Evolutionary conservation across 352 stramenopile species (phyloP).

Genomic region (Elongisporangium prolatum): DNA sequence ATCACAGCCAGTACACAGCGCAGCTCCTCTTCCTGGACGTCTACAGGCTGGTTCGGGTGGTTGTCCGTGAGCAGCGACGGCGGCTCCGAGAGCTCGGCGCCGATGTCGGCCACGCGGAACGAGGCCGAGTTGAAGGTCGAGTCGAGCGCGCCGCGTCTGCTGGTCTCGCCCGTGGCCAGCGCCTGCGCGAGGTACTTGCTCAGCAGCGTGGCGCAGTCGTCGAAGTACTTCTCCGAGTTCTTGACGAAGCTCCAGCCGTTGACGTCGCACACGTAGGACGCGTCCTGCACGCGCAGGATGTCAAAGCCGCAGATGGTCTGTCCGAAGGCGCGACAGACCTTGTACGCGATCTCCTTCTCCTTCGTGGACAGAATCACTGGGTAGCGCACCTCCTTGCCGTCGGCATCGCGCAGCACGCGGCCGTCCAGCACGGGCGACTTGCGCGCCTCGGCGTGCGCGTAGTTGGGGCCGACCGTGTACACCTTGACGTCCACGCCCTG

Average conservation of each 20-base stretch:
- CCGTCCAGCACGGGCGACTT: slow-evolving; percentile 99
- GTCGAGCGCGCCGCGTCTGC: slow-evolving; percentile 41
- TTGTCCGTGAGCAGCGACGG: slow-evolving; percentile 21
- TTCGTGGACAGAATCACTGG: slow-evolving; percentile 97
- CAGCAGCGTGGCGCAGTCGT: slow-evolving; percentile 95
- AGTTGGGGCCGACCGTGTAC: slow-evolving; percentile 98
- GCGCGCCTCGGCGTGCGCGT: slow-evolving; percentile 98
- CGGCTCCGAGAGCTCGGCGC: slow-evolving; percentile 58
- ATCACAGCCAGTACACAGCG: slow-evolving; percentile 99
- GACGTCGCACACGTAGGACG: slow-evolving; percentile 98
- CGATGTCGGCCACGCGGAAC: slow-evolving; percentile 45
- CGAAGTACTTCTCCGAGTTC: slow-evolving; percentile 99
- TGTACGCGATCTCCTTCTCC: slow-evolving; percentile 98
- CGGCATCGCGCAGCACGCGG: slow-evolving; percentile 94
- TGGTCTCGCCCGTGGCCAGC: slow-evolving; percentile 23
- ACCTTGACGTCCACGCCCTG: slow-evolving; percentile 99
- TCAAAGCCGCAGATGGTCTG: slow-evolving; percentile 99
- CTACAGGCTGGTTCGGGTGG: slow-evolving; percentile 9
- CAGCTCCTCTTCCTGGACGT: slow-evolving; percentile 92
- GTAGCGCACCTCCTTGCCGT: slow-evolving; percentile 98
- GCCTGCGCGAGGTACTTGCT: slow-evolving; percentile 72
- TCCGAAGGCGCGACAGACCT: slow-evolving; percentile 72
- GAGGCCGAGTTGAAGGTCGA: slow-evolving; percentile 54
- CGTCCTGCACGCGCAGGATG: slow-evolving; percentile 91
- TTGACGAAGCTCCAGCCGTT: slow-evolving; percentile 99